phyloP scores from a whole-genome alignment of 305 asterid species.

The Vinca major region DNA sequence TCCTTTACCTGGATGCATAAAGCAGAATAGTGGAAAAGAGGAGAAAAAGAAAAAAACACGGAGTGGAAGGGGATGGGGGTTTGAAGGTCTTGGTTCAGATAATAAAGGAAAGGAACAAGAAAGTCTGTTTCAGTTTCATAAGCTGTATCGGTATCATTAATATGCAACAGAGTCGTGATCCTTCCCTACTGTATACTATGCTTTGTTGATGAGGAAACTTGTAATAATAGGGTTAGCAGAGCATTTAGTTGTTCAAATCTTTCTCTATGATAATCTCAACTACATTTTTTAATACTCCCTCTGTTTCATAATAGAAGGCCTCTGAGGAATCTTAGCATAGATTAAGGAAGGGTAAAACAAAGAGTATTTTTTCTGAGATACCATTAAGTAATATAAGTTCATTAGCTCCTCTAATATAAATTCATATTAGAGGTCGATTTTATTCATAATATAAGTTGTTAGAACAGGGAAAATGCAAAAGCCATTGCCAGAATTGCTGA shows the following conservation, averaged over 20 bases:
- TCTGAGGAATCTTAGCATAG: too few species aligned
- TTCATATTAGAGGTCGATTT: too few species aligned
- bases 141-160: neutral
- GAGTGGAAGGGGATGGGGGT: neutral
- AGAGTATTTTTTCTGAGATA: too few species aligned
- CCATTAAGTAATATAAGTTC: too few species aligned
- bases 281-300: neutral
- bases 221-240: neutral
- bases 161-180: neutral
- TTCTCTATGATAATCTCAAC: neutral
- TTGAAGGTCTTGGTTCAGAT: neutral
- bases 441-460: neutral
- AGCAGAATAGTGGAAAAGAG: too few species aligned
- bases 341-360: too few species aligned
- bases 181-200: too few species aligned
- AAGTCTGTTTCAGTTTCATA: too few species aligned
- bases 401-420: too few species aligned
- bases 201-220: neutral
- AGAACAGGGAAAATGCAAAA: conserved; percentile 58
- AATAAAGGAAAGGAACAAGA: neutral
- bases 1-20: too few species aligned
- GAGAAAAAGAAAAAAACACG: too few species aligned
- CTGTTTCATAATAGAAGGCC: too few species aligned
- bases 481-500: conserved; percentile 54
- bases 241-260: neutral